A percentile compares a stretch with the other conserved stretches of the same genome.
phyloP scores from a whole-genome alignment of 2,329 filamentous ascomycete species.

The Graphiopsis chlorocephala region DNA sequence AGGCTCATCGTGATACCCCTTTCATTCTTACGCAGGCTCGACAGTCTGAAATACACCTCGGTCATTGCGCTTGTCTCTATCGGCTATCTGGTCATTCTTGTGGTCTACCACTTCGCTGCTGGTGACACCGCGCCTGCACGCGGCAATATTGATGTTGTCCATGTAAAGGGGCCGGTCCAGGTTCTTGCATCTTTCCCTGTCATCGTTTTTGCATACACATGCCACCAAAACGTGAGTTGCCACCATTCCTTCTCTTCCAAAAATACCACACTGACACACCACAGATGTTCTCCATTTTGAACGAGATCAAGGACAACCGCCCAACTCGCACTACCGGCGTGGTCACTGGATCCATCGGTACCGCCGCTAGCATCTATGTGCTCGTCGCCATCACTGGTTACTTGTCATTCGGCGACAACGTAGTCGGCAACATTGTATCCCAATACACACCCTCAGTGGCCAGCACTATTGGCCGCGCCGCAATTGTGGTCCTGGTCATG shows the following conservation, averaged over 20 bases:
- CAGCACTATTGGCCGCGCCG: conserved; percentile 89
- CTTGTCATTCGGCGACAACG: conserved; percentile 85
- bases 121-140: conserved; percentile 73
- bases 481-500: conserved; percentile 92
- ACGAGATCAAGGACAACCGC: conserved; percentile 85
- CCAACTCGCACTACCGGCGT: conserved; percentile 76
- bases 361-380: conserved; percentile 81
- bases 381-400: conserved; percentile 94
- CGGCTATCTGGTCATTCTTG: conserved; percentile 86
- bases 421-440: conserved; percentile 87
- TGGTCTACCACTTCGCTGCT: conserved; percentile 83
- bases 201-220: conserved; percentile 98
- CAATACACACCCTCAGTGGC: conserved; percentile 80
- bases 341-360: conserved; percentile 78
- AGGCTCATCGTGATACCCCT: conserved; percentile 90
- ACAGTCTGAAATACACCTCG: conserved; percentile 97
- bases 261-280: neutral
- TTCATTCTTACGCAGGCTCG: conserved; percentile 84
- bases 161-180: conserved; percentile 75
- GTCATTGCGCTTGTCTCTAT: conserved; percentile 89
- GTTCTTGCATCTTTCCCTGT: conserved; percentile 86
- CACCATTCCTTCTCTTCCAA: neutral
- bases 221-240: conserved; percentile 82
- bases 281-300: conserved; percentile 97
- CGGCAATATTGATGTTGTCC: conserved; percentile 70